Conservation (phyloP, 768 basidiomycete genomes). For the Naematelia encephala region DNA sequence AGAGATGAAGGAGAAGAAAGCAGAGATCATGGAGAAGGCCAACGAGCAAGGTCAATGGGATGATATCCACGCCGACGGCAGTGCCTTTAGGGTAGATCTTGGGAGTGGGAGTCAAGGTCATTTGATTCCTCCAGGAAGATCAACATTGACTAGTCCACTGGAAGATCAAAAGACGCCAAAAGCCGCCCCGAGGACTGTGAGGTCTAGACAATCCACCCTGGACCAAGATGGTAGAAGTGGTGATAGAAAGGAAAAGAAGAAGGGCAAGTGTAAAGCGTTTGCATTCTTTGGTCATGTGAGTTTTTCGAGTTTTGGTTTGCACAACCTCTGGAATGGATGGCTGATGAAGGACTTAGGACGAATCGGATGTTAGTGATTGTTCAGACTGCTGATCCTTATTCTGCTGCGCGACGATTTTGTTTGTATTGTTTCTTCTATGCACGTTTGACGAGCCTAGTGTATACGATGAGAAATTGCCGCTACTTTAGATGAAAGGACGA, state of each 20-base stretch:
- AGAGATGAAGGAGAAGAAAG: conserved; percentile 49
- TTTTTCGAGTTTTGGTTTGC: neutral
- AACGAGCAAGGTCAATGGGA: conserved; percentile 58
- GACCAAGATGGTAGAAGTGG: neutral
- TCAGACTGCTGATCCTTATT: neutral
- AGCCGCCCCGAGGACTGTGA: conserved; percentile 1
- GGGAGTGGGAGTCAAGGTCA: conserved; percentile 2
- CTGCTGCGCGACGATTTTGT: no score
- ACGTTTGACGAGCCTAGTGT: no score
- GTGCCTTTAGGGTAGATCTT: conserved; percentile 15
- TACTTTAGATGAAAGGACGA: no score
- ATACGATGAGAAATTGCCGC: no score
- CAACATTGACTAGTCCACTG: neutral
- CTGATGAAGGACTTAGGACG: neutral
- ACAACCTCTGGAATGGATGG: neutral
- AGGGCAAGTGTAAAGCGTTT: conserved; percentile 45
- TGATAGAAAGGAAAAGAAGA: conserved; percentile 9
- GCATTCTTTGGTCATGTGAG: conserved; percentile 50
- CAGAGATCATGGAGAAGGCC: conserved; percentile 47
- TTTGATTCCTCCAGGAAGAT: conserved; percentile 31
- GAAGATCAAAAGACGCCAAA: conserved; percentile 2
- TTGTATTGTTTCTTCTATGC: no score
- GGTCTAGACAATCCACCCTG: neutral
- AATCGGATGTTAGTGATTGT: neutral
- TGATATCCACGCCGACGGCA: conserved; percentile 54